Evolutionary conservation across 2,329 filamentous ascomycete genomes (phyloP), one percentile per base, ranked within the genome.

Genomic region (Aspergillus aculeatus): DNA sequence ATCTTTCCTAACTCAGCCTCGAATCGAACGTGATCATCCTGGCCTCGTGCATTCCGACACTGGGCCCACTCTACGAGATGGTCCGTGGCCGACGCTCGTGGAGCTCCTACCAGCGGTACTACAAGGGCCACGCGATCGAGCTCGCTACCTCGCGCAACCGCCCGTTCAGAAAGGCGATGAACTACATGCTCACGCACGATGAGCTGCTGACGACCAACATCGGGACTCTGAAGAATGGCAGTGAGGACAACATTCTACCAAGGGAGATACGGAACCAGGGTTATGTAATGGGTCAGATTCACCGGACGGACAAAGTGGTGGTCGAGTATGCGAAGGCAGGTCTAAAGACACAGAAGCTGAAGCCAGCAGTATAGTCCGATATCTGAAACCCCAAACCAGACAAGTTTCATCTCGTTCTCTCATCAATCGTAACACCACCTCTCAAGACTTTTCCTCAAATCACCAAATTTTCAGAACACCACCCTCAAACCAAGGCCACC

Each of bases 41-140:
- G 29, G 70, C 72, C 19, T 68, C 70, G 6, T 75, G 73, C 60
- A 74, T 75, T 24, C 73, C 72, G 6, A 75, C 70, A 23, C 59
- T 75, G 6, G 66, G 65, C 32, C 72, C 72, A 5, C 63, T 75
- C 10, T 58, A 73, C 50, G 76, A 75, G 44, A 50, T 66, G 9
- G 54, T 67, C 5, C 56, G 66, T 16, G 62, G 66, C 16, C 67
- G 62, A 26, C 59, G 64, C 23, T 54, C 38, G 0, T 32, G 64
- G 16, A 66, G 61, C n/a, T 59, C 62, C 14, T 49, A 59, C 10
- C 50, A 29, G 24, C 16, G 38, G 23, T 35, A 52, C 16, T 59
- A 64, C 31, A 64, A 66, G 51, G 57, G 14, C n/a, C 26, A 54
- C 26, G 26, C 7, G 26, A 29, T 29, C 26, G 26, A 29, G 21